Evolutionary conservation across 1,284 basidiomycete genomes (phyloP).

Genomic region (Pseudozyma tsukubaensis): DNA sequence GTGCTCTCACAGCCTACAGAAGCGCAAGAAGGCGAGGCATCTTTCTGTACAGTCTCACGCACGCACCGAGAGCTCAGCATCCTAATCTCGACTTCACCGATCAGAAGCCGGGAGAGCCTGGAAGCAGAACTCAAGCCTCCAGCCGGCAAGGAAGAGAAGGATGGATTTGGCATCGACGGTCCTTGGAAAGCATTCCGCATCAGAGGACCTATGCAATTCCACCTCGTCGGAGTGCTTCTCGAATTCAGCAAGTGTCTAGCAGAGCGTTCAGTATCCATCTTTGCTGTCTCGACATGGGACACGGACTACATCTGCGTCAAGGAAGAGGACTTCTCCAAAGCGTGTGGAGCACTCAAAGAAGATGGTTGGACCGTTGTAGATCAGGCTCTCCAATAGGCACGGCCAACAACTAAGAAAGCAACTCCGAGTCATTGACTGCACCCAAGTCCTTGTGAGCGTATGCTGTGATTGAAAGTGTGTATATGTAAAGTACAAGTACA

Average conservation of each 20-base stretch:
- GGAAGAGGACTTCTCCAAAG: conserved; percentile 10
- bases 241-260: conserved; percentile 44
- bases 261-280: conserved; percentile 31
- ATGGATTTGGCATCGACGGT: conserved; percentile 27
- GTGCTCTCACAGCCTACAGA: conserved; percentile 8
- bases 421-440: not conserved
- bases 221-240: conserved; percentile 38
- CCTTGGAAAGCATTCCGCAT: conserved; percentile 42
- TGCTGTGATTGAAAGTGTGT: not conserved
- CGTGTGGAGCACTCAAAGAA: conserved; percentile 21
- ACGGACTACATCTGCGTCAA: conserved; percentile 51
- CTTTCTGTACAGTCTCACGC: conserved; percentile 41
- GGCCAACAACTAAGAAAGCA: not conserved
- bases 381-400: conserved; percentile 1
- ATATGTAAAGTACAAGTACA: conserved; percentile 13
- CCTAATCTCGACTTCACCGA: conserved; percentile 25
- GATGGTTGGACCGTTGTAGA: conserved; percentile 43
- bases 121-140: conserved; percentile 8
- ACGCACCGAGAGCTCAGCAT: conserved; percentile 44
- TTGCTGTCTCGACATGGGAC: conserved; percentile 48
- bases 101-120: conserved; percentile 2
- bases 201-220: conserved; percentile 44
- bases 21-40: not conserved
- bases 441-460: not conserved
- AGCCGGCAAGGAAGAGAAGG: not conserved